phyloP scores from a whole-genome alignment of 768 basidiomycete species.

The Vishniacozyma victoriae region DNA sequence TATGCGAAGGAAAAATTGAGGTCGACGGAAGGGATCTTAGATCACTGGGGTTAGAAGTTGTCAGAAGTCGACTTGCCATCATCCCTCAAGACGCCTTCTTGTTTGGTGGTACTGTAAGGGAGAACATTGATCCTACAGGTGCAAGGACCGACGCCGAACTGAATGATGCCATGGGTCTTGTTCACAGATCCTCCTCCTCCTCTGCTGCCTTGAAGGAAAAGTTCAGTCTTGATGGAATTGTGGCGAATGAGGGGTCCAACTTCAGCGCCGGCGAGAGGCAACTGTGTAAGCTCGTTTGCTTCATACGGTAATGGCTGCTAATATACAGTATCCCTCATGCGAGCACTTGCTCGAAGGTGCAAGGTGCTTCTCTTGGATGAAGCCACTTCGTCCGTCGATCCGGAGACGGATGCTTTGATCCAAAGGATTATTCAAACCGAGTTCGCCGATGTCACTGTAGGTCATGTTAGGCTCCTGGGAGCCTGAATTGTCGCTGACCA shows the following conservation, averaged over 20 bases:
- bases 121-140: constrained; percentile 56
- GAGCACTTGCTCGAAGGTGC: constrained; percentile 60
- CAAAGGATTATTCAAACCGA: constrained; percentile 62
- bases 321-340: constrained; percentile 53
- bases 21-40: constrained; percentile 50
- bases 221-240: constrained; percentile 59
- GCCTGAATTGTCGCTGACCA: not conserved
- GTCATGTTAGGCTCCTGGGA: not conserved
- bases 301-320: not conserved
- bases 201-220: constrained; percentile 54
- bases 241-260: constrained; percentile 63
- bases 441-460: constrained; percentile 47
- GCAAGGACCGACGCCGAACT: constrained; percentile 58
- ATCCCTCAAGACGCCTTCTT: constrained; percentile 64
- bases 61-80: constrained; percentile 52
- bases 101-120: constrained; percentile 49
- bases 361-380: constrained; percentile 60
- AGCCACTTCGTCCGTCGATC: constrained; percentile 49
- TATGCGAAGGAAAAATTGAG: constrained; percentile 56
- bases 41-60: constrained; percentile 55
- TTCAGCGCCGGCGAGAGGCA: constrained; percentile 65
- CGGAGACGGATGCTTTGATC: constrained; percentile 57
- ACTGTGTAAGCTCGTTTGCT: constrained; percentile 38
- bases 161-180: constrained; percentile 59
- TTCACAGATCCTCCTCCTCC: constrained; percentile 49